These are phyloP conservation scores for Aspergillus hiratsukae DNA, from an alignment of 2,329 filamentous ascomycete species.

Conservation along the genomic window DNA sequence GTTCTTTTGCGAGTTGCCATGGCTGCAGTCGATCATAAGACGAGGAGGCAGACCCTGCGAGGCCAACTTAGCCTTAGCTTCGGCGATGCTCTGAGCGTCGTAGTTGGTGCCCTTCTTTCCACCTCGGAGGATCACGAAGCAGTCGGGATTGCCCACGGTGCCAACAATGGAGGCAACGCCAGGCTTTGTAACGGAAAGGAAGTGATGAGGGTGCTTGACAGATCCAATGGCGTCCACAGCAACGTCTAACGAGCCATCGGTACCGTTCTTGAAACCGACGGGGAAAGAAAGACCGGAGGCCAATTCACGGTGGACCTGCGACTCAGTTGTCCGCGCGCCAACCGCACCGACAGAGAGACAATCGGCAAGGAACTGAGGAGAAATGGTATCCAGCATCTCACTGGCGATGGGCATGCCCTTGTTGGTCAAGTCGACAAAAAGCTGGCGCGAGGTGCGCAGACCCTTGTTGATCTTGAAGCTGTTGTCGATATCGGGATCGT, in stretches of 20 bases:
- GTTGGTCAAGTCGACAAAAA: slow-evolving; percentile 87
- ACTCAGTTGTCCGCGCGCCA: slow-evolving; percentile 94
- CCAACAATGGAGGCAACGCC: slow-evolving; percentile 92
- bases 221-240: slow-evolving; percentile 95
- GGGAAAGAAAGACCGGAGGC: slow-evolving; percentile 94
- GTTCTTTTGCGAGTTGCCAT: slow-evolving; percentile 93
- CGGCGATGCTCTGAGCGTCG: slow-evolving; percentile 75
- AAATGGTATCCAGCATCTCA: slow-evolving; percentile 98
- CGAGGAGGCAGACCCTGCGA: slow-evolving; percentile 70
- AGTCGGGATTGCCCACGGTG: slow-evolving; percentile 91
- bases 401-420: slow-evolving; percentile 94
- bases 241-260: slow-evolving; percentile 82
- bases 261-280: slow-evolving; percentile 99
- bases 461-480: slow-evolving; percentile 99
- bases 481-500: slow-evolving; percentile 97
- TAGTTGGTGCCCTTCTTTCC: slow-evolving; percentile 94
- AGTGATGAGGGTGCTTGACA: slow-evolving; percentile 88
- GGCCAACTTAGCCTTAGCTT: slow-evolving; percentile 72
- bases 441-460: slow-evolving; percentile 74
- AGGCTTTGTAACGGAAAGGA: slow-evolving; percentile 95
- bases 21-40: slow-evolving; percentile 97
- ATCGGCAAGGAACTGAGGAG: slow-evolving; percentile 93
- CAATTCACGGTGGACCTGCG: slow-evolving; percentile 89
- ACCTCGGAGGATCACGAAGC: slow-evolving; percentile 91
- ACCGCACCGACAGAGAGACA: slow-evolving; percentile 87